phyloP scores from a whole-genome alignment of 1,284 basidiomycete species.

The Porodaedalea pini region DNA sequence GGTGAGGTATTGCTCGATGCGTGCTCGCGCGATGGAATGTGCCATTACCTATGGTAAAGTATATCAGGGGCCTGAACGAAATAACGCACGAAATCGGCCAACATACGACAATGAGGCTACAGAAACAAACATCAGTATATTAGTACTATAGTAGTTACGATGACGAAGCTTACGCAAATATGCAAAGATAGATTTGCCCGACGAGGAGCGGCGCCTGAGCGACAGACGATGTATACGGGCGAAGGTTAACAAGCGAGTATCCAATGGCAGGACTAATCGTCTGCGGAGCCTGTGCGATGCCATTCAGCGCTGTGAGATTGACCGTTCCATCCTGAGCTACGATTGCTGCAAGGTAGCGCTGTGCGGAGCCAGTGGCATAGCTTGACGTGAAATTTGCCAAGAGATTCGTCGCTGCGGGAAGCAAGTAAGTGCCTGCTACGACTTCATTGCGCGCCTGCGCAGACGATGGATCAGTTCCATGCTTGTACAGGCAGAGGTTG shows the following conservation, averaged over 20 bases:
- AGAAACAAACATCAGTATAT: not conserved
- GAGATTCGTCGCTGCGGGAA: conserved; percentile 28
- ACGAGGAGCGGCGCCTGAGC: conserved; percentile 51
- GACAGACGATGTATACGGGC: conserved; percentile 47
- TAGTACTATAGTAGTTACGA: not conserved
- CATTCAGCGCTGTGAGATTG: conserved; percentile 40
- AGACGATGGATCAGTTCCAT: not conserved
- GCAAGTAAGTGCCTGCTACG: conserved; percentile 31
- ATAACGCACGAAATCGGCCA: not conserved
- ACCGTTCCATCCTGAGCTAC: conserved; percentile 22
- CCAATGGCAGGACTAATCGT: conserved; percentile 41
- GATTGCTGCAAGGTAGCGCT: conserved; percentile 32
- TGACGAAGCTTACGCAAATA: conserved; percentile 33
- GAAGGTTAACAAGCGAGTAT: conserved; percentile 40
- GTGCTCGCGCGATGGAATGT: conserved; percentile 39
- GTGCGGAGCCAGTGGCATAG: conserved; percentile 30
- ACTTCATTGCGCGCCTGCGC: conserved; percentile 33
- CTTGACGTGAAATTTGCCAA: conserved; percentile 27
- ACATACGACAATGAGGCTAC: not conserved
- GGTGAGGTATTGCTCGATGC: conserved; percentile 40
- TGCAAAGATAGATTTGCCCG: conserved; percentile 48
- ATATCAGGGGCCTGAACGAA: not conserved
- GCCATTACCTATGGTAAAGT: conserved; percentile 38
- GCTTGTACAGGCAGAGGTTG: not conserved
- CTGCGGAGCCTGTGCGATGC: conserved; percentile 41